phyloP scores from a whole-genome alignment of 768 basidiomycete genomes.

The Strobilomyces echinocephalus region DNA sequence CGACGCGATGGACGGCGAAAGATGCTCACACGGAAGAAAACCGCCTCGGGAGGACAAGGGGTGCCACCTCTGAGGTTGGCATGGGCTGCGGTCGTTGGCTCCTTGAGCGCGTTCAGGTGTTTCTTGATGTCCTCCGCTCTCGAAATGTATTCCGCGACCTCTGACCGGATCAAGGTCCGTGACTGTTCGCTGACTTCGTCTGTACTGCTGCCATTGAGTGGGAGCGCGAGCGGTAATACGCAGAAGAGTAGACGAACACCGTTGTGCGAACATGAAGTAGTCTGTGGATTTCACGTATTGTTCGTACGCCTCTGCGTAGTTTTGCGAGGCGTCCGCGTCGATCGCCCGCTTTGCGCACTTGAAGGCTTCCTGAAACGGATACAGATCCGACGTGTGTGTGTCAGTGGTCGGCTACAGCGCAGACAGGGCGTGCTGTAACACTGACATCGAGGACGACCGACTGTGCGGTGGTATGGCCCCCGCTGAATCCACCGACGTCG shows the following conservation, averaged over 20 bases:
- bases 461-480: slow-evolving; percentile 2
- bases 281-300: slow-evolving; percentile 90
- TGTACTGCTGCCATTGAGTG: slow-evolving; percentile 10
- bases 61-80: background rate
- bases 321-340: slow-evolving; percentile 82
- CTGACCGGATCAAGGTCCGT: slow-evolving; percentile 73
- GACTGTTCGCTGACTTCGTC: slow-evolving; percentile 89
- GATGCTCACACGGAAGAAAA: slow-evolving; percentile 15
- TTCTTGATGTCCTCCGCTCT: slow-evolving; percentile 88
- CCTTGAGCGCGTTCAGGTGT: slow-evolving; percentile 43
- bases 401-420: background rate
- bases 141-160: slow-evolving; percentile 84
- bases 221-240: background rate
- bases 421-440: background rate
- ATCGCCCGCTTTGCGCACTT: slow-evolving; percentile 86
- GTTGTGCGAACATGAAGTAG: slow-evolving; percentile 95
- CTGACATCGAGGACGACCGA: slow-evolving; percentile 17
- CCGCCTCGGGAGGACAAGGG: slow-evolving; percentile 14
- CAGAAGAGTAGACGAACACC: slow-evolving; percentile 47
- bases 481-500: background rate
- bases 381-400: background rate
- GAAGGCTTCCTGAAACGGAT: slow-evolving; percentile 57
- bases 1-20: background rate
- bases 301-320: slow-evolving; percentile 92
- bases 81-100: background rate